Evolutionary conservation across 2,329 filamentous ascomycete species (phyloP), one percentile per base, ranked within the genome.

Genomic region (Xenoacremonium recifei): DNA sequence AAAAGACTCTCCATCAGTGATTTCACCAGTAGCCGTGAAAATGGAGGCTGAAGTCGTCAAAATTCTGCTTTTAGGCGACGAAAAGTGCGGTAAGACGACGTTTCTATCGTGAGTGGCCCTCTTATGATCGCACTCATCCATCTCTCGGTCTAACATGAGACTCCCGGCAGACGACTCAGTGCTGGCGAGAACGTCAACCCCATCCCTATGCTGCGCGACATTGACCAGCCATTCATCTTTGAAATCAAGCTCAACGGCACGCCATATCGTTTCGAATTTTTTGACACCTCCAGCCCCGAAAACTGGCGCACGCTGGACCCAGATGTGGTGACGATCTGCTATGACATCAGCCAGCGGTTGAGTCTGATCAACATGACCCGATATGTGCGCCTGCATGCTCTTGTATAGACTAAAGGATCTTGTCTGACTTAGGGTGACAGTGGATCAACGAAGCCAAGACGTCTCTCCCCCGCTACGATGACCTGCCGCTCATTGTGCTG

Each of bases 161-260:
- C 13, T 31, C 23, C 12, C n/a, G 17, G 34, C 39, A 82, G 79
- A 42, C 70, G 78, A 44, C 70, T 82, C 54, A 79, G 76, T 55
- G 62, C 64, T 5, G 68, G 68, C 27, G 66, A 71, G 40, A 60
- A 66, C 15, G 62, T 57, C 33, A 67, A 60, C 23, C 65, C 67
- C 6, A 68, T 79, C 21, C 64, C 66, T n/a, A 60, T 79, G 13
- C 70, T 83, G 43, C 70, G 71, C 45, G 78, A 84, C 59, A 67
- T 71, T 42, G 72, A 84, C 53, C 80, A 84, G 61, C 80, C 80
- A 0, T 83, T 77, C 54, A 61, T 77, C 29, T 80, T 83, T 53
- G 73, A 80, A 42, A 65, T 81, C 50, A 72, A 66, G 34, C 57
- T 66, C 11, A 61, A 65, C 7, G 39, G 38, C 6, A 52, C 48